phyloP scores from a whole-genome alignment of 345 rosid species.

The Boechera retrofracta region DNA sequence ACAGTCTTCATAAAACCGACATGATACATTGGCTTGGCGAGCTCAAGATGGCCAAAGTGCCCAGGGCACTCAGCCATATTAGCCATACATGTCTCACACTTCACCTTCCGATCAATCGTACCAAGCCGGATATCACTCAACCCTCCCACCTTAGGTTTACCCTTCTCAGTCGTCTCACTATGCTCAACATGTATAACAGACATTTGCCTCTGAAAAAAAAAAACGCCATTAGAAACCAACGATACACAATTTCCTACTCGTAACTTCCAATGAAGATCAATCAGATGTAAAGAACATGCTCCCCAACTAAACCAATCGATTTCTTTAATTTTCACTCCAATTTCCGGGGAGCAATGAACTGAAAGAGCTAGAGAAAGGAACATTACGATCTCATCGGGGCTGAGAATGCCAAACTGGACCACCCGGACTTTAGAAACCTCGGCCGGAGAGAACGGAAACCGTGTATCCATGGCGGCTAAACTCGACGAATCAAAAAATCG shows the following conservation, averaged over 20 bases:
- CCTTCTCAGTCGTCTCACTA: constrained; percentile 88
- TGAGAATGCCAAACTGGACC: constrained; percentile 94
- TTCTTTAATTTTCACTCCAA: neutral
- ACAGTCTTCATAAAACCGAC: constrained; percentile 94
- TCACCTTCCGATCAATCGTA: constrained; percentile 87
- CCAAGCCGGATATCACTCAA: constrained; percentile 88
- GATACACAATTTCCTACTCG: neutral
- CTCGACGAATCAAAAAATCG: constrained; percentile 30
- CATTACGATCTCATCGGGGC: constrained; percentile 96
- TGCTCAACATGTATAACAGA: constrained; percentile 89
- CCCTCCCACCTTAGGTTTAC: constrained; percentile 83
- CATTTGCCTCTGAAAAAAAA: constrained; percentile 83
- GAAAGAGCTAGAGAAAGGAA: constrained; percentile 26
- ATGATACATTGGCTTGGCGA: constrained; percentile 97
- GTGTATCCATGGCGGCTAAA: constrained; percentile 56
- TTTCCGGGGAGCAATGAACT: constrained; percentile 25
- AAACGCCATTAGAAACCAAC: constrained; percentile 17
- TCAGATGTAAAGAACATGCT: neutral
- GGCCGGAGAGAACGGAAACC: constrained; percentile 90
- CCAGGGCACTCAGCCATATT: constrained; percentile 98
- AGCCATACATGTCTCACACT: constrained; percentile 92
- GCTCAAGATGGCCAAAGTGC: constrained; percentile 96
- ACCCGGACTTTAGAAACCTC: constrained; percentile 89
- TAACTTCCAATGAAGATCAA: neutral
- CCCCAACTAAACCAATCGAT: constrained; percentile 2